Conservation (phyloP, 768 basidiomycete genomes). For the Termitomyces sp. region DNA sequence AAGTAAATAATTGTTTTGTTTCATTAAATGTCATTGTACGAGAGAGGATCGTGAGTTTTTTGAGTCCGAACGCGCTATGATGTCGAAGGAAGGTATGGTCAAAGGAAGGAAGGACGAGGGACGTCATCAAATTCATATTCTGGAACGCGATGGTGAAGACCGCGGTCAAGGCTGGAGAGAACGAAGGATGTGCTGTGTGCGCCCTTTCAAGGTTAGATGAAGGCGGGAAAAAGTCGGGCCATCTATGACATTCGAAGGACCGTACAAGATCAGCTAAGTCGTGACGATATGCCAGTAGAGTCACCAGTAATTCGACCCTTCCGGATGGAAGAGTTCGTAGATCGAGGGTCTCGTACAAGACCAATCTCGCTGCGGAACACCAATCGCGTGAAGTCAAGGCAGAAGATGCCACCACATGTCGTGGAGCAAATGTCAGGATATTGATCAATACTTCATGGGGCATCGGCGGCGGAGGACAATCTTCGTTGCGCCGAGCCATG, state of each 20-base stretch:
- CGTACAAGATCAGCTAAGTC: constrained; percentile 36
- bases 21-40: constrained; percentile 25
- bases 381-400: constrained; percentile 30
- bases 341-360: constrained; percentile 30
- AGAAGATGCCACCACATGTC: constrained; percentile 19
- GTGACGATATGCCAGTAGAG: constrained; percentile 29
- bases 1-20: constrained; percentile 28
- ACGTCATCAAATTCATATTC: constrained; percentile 38
- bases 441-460: constrained; percentile 28
- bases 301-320: constrained; percentile 30
- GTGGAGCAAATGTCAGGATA: constrained; percentile 31
- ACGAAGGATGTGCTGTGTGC: constrained; percentile 3
- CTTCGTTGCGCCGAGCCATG: neutral
- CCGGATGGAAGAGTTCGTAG: constrained; percentile 23
- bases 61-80: constrained; percentile 37
- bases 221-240: constrained; percentile 35
- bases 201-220: neutral
- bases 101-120: constrained; percentile 37
- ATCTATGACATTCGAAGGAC: constrained; percentile 33
- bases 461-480: constrained; percentile 13
- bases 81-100: constrained; percentile 35
- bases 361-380: constrained; percentile 23
- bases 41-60: constrained; percentile 32
- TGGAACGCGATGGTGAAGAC: constrained; percentile 39
- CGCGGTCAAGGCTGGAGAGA: constrained; percentile 27